Evolutionary conservation across 306 rosid species (phyloP).

Genomic region (Corylus americana): DNA sequence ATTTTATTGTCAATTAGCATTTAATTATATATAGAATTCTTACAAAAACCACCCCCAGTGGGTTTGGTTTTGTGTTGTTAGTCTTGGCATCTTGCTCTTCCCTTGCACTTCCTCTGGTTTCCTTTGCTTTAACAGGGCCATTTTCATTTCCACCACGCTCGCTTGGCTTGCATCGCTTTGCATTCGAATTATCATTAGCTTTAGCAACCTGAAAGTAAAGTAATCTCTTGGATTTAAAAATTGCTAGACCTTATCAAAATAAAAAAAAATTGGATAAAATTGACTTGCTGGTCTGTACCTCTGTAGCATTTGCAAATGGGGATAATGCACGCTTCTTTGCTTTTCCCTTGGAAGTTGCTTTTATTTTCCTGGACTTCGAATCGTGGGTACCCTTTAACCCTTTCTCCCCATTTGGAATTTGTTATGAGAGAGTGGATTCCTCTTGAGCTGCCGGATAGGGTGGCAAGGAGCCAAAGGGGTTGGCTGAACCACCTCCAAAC

Average conservation of each 20-base stretch:
- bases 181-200: conserved; percentile 41
- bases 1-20: too few species aligned
- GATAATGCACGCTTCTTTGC: conserved; percentile 44
- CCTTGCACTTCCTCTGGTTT: conserved; percentile 41
- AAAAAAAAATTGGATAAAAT: neutral
- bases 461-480: too few species aligned
- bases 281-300: conserved; percentile 39
- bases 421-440: conserved; percentile 71
- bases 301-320: conserved; percentile 30
- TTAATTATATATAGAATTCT: too few species aligned
- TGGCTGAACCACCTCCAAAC: too few species aligned
- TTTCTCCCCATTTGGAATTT: conserved; percentile 44
- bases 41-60: too few species aligned
- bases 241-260: neutral
- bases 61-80: conserved; percentile 43
- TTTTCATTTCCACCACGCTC: conserved; percentile 50
- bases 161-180: conserved; percentile 57
- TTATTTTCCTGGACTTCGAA: conserved; percentile 68
- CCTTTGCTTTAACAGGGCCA: conserved; percentile 44
- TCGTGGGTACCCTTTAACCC: conserved; percentile 39
- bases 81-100: conserved; percentile 59
- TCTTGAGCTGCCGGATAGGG: conserved; percentile 34
- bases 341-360: conserved; percentile 61
- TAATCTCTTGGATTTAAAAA: conserved; percentile 3
- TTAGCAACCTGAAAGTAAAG: conserved; percentile 46